These are phyloP conservation scores for Coffea eugenioides DNA, from an alignment of 257 asterid genomes.

Conservation along the genomic window DNA sequence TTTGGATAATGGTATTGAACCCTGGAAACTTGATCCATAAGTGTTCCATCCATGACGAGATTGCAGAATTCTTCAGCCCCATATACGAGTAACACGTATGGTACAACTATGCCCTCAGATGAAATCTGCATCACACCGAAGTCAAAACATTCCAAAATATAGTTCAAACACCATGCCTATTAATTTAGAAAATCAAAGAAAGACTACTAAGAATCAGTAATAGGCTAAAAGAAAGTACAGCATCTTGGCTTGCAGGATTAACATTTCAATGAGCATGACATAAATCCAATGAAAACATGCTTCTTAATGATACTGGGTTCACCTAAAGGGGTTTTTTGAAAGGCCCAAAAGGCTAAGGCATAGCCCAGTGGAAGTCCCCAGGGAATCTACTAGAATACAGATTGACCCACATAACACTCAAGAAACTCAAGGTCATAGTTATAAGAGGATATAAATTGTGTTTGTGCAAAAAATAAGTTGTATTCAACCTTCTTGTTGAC, in stretches of 20 bases:
- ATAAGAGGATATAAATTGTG: too few relatives aligned
- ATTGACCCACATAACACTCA: not conserved
- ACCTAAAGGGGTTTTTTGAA: not conserved
- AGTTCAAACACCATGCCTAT: not conserved
- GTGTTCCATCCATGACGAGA: conserved; percentile 49
- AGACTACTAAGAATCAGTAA: not conserved
- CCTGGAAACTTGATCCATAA: conserved; percentile 52
- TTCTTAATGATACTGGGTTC: not conserved
- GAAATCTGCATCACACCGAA: conserved; percentile 48
- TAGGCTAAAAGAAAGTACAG: not conserved
- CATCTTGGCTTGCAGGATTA: conserved; percentile 4
- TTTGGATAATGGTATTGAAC: conserved; percentile 69
- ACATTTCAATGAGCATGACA: not conserved
- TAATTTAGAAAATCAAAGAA: not conserved
- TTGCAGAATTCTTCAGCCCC: conserved; percentile 94
- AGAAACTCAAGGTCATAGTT: not conserved
- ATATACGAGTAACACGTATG: conserved; percentile 61
- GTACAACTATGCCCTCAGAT: conserved; percentile 43
- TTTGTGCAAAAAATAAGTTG: too few relatives aligned
- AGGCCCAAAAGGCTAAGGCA: not conserved
- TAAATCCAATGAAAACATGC: not conserved
- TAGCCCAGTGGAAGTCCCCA: not conserved
- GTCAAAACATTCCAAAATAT: conserved; percentile 7
- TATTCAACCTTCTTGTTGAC: not conserved
- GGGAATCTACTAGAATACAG: not conserved